Evolutionary conservation across 805 yeast genomes (phyloP).

Genomic region (Saturnispora sekii): DNA sequence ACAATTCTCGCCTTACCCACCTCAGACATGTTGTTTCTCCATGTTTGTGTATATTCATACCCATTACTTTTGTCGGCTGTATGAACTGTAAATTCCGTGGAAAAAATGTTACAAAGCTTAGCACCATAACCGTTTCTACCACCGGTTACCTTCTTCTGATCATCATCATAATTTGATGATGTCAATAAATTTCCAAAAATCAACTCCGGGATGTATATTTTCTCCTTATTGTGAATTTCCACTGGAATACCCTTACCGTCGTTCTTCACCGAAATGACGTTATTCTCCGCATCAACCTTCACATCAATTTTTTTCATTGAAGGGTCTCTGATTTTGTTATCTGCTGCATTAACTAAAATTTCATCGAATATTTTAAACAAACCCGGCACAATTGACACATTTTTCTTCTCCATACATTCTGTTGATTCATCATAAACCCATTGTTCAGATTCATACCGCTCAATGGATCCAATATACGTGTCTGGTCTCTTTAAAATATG

Average conservation of each 20-base stretch:
- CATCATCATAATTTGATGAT: slow-evolving; percentile 92
- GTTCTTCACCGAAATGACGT: slow-evolving; percentile 70
- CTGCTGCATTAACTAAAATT: slow-evolving; percentile 96
- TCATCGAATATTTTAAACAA: slow-evolving; percentile 94
- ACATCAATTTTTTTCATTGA: slow-evolving; percentile 80
- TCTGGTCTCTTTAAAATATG: slow-evolving; percentile 97
- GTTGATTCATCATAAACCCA: slow-evolving; percentile 75
- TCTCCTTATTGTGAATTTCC: slow-evolving; percentile 85
- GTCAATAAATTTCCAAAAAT: slow-evolving; percentile 93
- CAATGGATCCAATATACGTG: slow-evolving; percentile 94
- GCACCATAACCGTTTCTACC: slow-evolving; percentile 99
- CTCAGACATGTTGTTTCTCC: slow-evolving; percentile 80
- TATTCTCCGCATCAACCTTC: slow-evolving; percentile 64
- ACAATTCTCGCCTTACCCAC: slow-evolving; percentile 70
- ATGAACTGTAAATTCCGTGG: slow-evolving; percentile 76
- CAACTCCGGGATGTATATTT: slow-evolving; percentile 89
- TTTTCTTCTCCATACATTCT: slow-evolving; percentile 46
- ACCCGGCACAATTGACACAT: slow-evolving; percentile 87
- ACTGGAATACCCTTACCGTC: slow-evolving; percentile 96
- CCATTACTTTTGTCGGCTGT: slow-evolving; percentile 70
- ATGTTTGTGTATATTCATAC: slow-evolving; percentile 64
- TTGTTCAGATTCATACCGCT: slow-evolving; percentile 64
- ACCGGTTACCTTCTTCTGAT: slow-evolving; percentile 92
- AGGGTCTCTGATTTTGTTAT: slow-evolving; percentile 93
- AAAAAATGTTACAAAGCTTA: slow-evolving; percentile 90